Percentiles rank a stretch among this genome's conserved stretches.
Evolutionary conservation across 1,284 basidiomycete species (phyloP).

Genomic region (Microstroma glucosiphilum): DNA sequence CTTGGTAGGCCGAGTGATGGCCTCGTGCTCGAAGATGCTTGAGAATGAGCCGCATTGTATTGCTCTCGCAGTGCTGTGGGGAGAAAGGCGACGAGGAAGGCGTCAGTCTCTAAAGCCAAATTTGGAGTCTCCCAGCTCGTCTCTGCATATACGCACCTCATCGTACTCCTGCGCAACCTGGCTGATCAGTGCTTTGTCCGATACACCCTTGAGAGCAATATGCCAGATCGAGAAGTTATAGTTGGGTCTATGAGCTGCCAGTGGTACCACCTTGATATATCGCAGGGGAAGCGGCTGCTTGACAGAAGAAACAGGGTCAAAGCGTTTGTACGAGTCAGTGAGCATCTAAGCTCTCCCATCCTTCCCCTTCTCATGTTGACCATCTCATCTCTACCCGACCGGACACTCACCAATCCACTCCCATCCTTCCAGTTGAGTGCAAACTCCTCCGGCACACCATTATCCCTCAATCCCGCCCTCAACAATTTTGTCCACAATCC

Average conservation of each 20-base stretch:
- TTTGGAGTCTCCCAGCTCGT: background rate
- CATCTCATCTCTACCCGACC: background rate
- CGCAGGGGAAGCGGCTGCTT: constrained; percentile 26
- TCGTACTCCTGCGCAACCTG: constrained; percentile 27
- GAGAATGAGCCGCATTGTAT: constrained; percentile 52
- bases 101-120: background rate
- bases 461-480: constrained; percentile 47
- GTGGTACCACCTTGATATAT: constrained; percentile 49
- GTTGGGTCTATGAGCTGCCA: constrained; percentile 45
- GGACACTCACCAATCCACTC: constrained; percentile 15
- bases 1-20: constrained; percentile 61
- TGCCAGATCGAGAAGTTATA: constrained; percentile 51
- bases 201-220: constrained; percentile 45
- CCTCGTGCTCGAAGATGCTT: constrained; percentile 73
- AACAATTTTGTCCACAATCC: constrained; percentile 36
- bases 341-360: background rate
- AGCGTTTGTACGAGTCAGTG: background rate
- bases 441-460: constrained; percentile 39
- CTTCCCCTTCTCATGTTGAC: no score
- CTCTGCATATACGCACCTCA: background rate
- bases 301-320: constrained; percentile 16
- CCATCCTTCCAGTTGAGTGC: constrained; percentile 27
- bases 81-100: background rate
- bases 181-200: constrained; percentile 25
- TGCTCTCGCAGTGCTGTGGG: constrained; percentile 32